These are phyloP conservation scores for Hericium rajendrae DNA, from an alignment of 768 basidiomycete genomes.

Conservation along the genomic window DNA sequence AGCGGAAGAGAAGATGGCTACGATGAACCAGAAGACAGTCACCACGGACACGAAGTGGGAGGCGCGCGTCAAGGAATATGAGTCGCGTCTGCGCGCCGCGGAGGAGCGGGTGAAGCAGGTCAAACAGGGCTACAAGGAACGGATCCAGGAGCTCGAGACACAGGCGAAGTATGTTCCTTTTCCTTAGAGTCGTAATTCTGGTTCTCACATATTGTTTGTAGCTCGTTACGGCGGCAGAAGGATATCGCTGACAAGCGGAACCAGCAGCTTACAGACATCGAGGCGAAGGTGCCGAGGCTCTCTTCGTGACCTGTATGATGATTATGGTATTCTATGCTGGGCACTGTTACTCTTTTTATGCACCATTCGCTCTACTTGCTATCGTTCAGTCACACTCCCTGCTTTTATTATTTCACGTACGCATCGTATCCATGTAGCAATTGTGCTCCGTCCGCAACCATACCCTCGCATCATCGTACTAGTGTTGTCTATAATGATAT, in stretches of 20 bases:
- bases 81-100: constrained; percentile 65
- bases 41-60: constrained; percentile 87
- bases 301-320: constrained; percentile 5
- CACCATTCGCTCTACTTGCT: not conserved
- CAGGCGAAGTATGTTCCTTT: constrained; percentile 59
- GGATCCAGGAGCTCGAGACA: constrained; percentile 60
- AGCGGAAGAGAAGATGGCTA: constrained; percentile 77
- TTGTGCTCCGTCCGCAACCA: not conserved
- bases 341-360: not conserved
- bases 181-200: too few relatives aligned
- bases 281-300: constrained; percentile 13
- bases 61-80: constrained; percentile 89
- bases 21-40: constrained; percentile 60
- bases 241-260: constrained; percentile 73
- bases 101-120: constrained; percentile 92
- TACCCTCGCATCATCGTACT: too few relatives aligned
- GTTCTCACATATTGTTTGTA: constrained; percentile 20
- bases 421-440: not conserved
- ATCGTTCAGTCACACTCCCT: not conserved
- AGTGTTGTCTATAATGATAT: too few relatives aligned
- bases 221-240: constrained; percentile 67
- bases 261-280: constrained; percentile 45
- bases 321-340: not conserved
- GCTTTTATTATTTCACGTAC: not conserved
- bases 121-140: constrained; percentile 88